Evolutionary conservation across 805 yeast genomes (phyloP).

Genomic region (Barnettozyma sucrosica): DNA sequence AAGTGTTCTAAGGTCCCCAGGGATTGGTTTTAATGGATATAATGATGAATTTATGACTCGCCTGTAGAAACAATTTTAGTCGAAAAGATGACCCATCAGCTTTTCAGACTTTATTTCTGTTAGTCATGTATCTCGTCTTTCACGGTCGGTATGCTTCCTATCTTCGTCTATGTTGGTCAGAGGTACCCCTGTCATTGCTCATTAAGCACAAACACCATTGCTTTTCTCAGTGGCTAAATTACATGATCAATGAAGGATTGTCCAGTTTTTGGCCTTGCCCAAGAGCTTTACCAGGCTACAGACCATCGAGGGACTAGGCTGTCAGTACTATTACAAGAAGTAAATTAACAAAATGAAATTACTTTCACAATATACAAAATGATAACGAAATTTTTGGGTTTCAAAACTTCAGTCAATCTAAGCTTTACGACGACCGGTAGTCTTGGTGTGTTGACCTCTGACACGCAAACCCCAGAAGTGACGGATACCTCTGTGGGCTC

Average conservation of each 20-base stretch:
- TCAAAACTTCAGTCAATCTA: conserved; percentile 5
- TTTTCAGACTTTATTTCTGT: too few species aligned
- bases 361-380: conserved; percentile 3
- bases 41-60: neutral
- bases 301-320: too few species aligned
- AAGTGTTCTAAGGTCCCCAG: neutral
- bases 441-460: conserved; percentile 99
- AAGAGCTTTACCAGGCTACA: too few species aligned
- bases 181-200: too few species aligned
- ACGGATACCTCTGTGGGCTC: conserved; percentile 99
- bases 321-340: neutral
- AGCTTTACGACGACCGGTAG: conserved; percentile 86
- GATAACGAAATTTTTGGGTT: conserved; percentile 2
- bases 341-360: conserved; percentile 2
- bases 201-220: too few species aligned
- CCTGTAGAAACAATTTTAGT: neutral
- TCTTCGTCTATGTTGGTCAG: too few species aligned
- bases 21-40: neutral
- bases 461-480: conserved; percentile 99
- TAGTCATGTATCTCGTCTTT: too few species aligned
- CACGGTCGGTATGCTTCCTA: too few species aligned
- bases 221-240: too few species aligned
- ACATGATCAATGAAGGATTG: too few species aligned
- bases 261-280: too few species aligned
- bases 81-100: too few species aligned